phyloP scores from a whole-genome alignment of 106 monocot species.

The Ottelia alismoides region DNA sequence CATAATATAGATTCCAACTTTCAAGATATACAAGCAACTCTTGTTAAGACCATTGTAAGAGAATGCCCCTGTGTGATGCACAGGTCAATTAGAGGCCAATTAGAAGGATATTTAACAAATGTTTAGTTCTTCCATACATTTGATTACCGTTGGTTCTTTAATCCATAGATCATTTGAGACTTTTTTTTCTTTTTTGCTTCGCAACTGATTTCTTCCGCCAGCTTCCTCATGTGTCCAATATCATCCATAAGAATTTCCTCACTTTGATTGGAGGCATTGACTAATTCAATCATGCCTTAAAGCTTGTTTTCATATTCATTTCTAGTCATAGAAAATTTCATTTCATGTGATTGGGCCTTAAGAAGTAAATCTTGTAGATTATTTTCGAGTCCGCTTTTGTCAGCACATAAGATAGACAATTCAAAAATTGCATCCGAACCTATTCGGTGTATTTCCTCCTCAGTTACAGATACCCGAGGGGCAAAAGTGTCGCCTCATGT shows the following conservation, averaged over 20 bases:
- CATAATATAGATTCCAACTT: too few species aligned
- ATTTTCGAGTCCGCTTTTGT: slow-evolving; percentile 62
- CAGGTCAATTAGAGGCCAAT: too few species aligned
- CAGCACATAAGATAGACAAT: slow-evolving; percentile 37
- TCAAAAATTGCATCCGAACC: slow-evolving; percentile 44
- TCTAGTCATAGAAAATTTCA: slow-evolving; percentile 32
- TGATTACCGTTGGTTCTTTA: too few species aligned
- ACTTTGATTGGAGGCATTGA: slow-evolving; percentile 79
- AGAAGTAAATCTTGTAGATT: slow-evolving; percentile 42
- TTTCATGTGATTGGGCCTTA: slow-evolving; percentile 45
- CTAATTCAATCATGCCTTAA: slow-evolving; percentile 55
- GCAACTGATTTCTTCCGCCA: slow-evolving; percentile 35
- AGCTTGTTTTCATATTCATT: slow-evolving; percentile 52
- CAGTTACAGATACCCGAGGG: slow-evolving; percentile 37
- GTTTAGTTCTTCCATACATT: too few species aligned
- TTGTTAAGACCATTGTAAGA: too few species aligned
- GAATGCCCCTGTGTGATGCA: too few species aligned
- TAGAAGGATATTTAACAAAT: too few species aligned
- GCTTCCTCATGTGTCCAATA: slow-evolving; percentile 42
- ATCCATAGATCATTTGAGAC: slow-evolving; percentile 47
- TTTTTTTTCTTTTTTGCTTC: slow-evolving; percentile 51
- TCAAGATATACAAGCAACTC: too few species aligned
- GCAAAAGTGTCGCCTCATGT: slow-evolving; percentile 38
- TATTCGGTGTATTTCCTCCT: slow-evolving; percentile 42
- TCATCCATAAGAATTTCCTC: slow-evolving; percentile 79